phyloP scores from a whole-genome alignment of 2,329 filamentous ascomycete species.

The Pestalotiopsis sp. region DNA sequence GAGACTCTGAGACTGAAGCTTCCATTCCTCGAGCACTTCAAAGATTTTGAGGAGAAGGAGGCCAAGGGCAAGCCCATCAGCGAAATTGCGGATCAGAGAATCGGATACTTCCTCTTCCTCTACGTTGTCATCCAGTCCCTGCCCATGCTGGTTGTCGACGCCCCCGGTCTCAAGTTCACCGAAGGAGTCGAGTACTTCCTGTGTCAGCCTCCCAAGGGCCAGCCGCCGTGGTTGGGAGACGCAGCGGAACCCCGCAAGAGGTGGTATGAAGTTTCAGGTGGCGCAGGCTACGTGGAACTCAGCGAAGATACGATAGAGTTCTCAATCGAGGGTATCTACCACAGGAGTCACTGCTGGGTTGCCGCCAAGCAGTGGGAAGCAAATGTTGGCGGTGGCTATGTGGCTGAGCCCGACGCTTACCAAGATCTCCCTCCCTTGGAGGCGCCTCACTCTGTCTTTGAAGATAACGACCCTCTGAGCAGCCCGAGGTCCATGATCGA shows the following conservation, averaged over 20 bases:
- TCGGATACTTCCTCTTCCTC: constrained; percentile 81
- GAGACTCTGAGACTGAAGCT: constrained; percentile 62
- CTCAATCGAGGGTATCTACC: constrained; percentile 36
- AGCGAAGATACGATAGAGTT: constrained; percentile 60
- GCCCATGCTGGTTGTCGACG: constrained; percentile 78
- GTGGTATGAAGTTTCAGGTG: constrained; percentile 76
- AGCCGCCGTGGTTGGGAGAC: constrained; percentile 73
- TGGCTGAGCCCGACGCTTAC: constrained; percentile 17
- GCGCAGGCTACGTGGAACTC: constrained; percentile 58
- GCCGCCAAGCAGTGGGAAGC: constrained; percentile 36
- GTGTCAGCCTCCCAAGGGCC: constrained; percentile 73
- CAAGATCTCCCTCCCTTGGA: constrained; percentile 23
- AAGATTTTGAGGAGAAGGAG: constrained; percentile 71
- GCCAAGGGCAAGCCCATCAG: constrained; percentile 63
- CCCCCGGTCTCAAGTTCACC: constrained; percentile 68
- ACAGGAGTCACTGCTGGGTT: constrained; percentile 38
- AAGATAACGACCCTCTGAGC: constrained; percentile 30
- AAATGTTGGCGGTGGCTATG: constrained; percentile 22
- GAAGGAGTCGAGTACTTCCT: constrained; percentile 82
- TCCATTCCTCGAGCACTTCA: constrained; percentile 72
- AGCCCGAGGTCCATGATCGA: constrained; percentile 24
- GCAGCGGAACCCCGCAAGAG: constrained; percentile 65
- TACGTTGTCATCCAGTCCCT: constrained; percentile 78
- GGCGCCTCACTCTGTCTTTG: constrained; percentile 34
- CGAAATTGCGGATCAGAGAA: constrained; percentile 72